Evolutionary conservation across 2,329 filamentous ascomycete genomes (phyloP).

Genomic region (Trichophyton benhamiae): DNA sequence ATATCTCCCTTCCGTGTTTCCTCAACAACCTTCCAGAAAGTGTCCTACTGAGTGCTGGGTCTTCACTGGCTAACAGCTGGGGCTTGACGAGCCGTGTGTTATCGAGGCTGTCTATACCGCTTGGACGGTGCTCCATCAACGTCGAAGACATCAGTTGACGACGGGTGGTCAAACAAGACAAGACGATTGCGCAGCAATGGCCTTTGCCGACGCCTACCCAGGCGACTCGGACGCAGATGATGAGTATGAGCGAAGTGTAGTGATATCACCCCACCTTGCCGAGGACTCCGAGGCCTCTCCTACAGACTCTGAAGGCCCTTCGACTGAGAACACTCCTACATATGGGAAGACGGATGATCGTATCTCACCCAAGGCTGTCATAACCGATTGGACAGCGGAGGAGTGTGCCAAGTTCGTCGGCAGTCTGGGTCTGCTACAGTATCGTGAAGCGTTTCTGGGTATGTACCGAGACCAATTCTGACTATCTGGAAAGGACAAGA

Average conservation of each 20-base stretch:
- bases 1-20: not conserved
- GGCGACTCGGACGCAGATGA: conserved; percentile 54
- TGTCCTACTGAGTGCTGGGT: not conserved
- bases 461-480: conserved; percentile 27
- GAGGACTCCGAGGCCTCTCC: conserved; percentile 47
- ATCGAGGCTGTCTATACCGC: not conserved
- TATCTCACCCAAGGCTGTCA: conserved; percentile 43
- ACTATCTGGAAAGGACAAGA: not conserved
- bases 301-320: conserved; percentile 46
- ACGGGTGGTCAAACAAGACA: not conserved
- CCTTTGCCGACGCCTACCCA: conserved; percentile 33
- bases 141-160: not conserved
- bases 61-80: too few species aligned
- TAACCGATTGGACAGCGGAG: conserved; percentile 57
- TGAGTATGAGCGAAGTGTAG: conserved; percentile 50
- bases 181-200: not conserved
- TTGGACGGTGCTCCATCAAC: not conserved
- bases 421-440: conserved; percentile 67
- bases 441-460: conserved; percentile 75
- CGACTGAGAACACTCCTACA: conserved; percentile 50
- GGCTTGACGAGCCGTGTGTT: not conserved
- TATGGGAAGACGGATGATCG: conserved; percentile 43
- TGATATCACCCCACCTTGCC: conserved; percentile 45
- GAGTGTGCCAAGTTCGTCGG: conserved; percentile 84
- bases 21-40: not conserved